phyloP scores from a whole-genome alignment of 495 filamentous ascomycete genomes.

The Penicillium atrosanguineum region DNA sequence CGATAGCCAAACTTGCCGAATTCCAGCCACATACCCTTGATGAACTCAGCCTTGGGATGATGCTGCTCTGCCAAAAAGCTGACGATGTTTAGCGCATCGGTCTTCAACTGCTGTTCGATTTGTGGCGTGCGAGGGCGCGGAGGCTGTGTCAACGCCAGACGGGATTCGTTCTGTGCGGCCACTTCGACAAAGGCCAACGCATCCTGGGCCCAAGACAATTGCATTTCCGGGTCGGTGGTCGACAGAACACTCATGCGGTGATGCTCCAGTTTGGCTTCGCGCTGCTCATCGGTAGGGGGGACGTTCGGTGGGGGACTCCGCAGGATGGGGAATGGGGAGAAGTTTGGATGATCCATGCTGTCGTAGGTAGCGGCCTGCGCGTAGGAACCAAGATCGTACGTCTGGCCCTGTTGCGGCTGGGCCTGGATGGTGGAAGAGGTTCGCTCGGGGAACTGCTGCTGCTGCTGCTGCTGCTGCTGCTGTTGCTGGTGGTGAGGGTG shows the following conservation, averaged over 20 bases:
- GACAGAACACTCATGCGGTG: slow-evolving; percentile 81
- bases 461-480: slow-evolving; percentile 20
- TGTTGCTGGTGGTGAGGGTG: slow-evolving; percentile 14
- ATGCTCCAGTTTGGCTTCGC: slow-evolving; percentile 80
- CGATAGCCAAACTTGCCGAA: slow-evolving; percentile 93
- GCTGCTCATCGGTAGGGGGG: slow-evolving; percentile 90
- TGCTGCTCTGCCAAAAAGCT: slow-evolving; percentile 84
- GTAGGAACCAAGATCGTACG: slow-evolving; percentile 36
- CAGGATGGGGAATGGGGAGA: slow-evolving; percentile 89
- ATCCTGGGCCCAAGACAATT: slow-evolving; percentile 95
- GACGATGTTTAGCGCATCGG: slow-evolving; percentile 90
- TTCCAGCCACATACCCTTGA: slow-evolving; percentile 95
- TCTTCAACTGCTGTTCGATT: slow-evolving; percentile 79
- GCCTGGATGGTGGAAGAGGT: slow-evolving; percentile 38
- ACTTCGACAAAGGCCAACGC: slow-evolving; percentile 86
- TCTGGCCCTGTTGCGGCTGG: slow-evolving; percentile 28
- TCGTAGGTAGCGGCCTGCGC: slow-evolving; percentile 45
- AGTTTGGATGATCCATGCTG: slow-evolving; percentile 66
- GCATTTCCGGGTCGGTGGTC: slow-evolving; percentile 94
- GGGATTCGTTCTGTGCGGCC: slow-evolving; percentile 64
- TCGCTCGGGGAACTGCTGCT: slow-evolving; percentile 44
- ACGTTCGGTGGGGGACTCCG: slow-evolving; percentile 81
- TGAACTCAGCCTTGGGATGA: slow-evolving; percentile 92
- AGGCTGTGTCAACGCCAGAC: slow-evolving; percentile 60
- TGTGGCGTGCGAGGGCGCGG: slow-evolving; percentile 74